These are phyloP conservation scores for Fusarium circinatum DNA, from an alignment of 2,329 filamentous ascomycete species.

Conservation along the genomic window DNA sequence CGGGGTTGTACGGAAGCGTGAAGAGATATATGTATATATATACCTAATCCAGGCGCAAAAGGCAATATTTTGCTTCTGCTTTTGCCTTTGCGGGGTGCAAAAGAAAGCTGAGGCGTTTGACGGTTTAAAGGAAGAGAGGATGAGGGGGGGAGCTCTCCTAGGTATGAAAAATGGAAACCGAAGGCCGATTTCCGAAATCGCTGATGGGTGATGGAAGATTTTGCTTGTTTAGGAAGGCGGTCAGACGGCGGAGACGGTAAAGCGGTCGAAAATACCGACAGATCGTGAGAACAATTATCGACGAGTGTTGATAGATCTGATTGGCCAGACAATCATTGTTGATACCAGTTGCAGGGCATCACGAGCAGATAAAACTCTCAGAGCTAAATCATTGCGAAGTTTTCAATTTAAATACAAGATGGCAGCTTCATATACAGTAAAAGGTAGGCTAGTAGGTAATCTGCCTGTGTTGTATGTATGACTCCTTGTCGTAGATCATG, in stretches of 20 bases:
- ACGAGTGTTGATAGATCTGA: not conserved
- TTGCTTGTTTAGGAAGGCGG: constrained; percentile 28
- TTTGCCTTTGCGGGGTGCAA: constrained; percentile 4
- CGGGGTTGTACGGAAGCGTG: not conserved
- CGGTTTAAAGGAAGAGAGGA: constrained; percentile 27
- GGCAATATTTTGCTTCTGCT: not conserved
- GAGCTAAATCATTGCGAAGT: not conserved
- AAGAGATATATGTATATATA: constrained; percentile 9
- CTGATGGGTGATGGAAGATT: constrained; percentile 10
- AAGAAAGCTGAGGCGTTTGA: constrained; percentile 18
- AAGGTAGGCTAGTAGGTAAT: not conserved
- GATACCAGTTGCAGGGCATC: not conserved
- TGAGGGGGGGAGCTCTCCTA: constrained; percentile 28
- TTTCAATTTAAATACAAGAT: not conserved
- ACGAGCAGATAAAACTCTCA: not conserved
- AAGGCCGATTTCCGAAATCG: constrained; percentile 28
- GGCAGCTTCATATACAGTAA: not conserved
- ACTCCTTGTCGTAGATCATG: not conserved
- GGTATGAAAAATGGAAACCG: constrained; percentile 25
- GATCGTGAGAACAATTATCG: not conserved
- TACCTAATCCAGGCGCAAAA: not conserved
- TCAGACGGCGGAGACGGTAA: constrained; percentile 19
- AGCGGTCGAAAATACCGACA: constrained; percentile 23
- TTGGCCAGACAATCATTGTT: constrained; percentile 13
- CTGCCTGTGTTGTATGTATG: not conserved